Evolutionary conservation across 208 protist species (phyloP).

Genomic region (Jaenimonas drosophilae): DNA sequence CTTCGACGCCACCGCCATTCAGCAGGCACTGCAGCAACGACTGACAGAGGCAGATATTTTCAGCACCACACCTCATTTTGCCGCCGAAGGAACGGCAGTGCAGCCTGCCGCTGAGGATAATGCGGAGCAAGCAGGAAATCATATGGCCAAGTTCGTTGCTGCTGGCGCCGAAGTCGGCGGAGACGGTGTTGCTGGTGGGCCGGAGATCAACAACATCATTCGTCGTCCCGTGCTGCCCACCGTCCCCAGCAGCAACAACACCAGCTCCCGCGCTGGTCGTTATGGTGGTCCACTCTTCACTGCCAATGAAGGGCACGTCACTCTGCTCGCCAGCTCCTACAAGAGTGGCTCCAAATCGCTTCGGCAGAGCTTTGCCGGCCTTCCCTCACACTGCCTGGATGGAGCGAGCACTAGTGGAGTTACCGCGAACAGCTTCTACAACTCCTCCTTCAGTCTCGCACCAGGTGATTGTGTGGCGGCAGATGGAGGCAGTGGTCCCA

Average conservation of each 20-base stretch:
- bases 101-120: too few species aligned
- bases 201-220: too few species aligned
- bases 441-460: too few species aligned
- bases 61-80: conserved; percentile 6
- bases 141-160: conserved; percentile 1
- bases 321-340: neutral
- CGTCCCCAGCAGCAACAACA: too few species aligned
- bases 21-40: conserved; percentile 51
- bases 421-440: too few species aligned
- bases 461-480: too few species aligned
- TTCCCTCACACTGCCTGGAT: neutral
- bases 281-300: too few species aligned
- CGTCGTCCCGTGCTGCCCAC: too few species aligned
- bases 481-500: neutral
- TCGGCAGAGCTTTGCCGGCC: neutral
- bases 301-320: neutral
- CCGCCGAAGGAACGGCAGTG: conserved; percentile 1
- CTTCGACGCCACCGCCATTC: conserved; percentile 42
- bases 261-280: too few species aligned
- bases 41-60: conserved; percentile 13
- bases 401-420: too few species aligned
- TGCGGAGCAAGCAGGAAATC: too few species aligned
- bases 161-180: conserved; percentile 3
- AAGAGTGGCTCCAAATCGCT: neutral
- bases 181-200: too few species aligned